Conservation (phyloP, 1,284 basidiomycete genomes). For the Salmacisia buchloeana region DNA sequence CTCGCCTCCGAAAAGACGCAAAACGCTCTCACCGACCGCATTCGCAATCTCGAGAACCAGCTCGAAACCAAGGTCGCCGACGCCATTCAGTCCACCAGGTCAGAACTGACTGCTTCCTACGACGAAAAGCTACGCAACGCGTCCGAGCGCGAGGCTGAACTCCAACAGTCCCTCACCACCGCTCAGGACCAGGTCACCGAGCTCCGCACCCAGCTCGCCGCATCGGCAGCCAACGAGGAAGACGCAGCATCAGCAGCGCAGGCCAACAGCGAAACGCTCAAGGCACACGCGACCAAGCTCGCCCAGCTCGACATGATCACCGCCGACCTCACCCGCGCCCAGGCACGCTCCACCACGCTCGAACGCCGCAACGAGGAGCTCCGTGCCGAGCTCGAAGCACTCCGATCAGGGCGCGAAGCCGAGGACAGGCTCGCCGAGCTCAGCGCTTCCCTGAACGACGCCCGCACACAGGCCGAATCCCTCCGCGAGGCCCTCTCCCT, state of each 20-base stretch:
- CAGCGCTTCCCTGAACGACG: slow-evolving; percentile 2
- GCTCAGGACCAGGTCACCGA: slow-evolving; percentile 82
- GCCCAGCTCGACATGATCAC: slow-evolving; percentile 68
- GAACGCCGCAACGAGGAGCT: slow-evolving; percentile 89
- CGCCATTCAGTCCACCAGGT: slow-evolving; percentile 80
- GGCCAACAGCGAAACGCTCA: neutral
- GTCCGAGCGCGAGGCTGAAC: slow-evolving; percentile 84
- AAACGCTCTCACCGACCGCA: slow-evolving; percentile 54
- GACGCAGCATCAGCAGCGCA: slow-evolving; percentile 63
- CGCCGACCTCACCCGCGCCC: slow-evolving; percentile 84
- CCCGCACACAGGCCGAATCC: slow-evolving; percentile 5
- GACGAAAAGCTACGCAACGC: slow-evolving; percentile 92
- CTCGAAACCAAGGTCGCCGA: slow-evolving; percentile 87
- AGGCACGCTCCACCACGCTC: slow-evolving; percentile 80
- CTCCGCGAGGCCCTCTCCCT: neutral
- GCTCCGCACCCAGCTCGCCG: slow-evolving; percentile 81
- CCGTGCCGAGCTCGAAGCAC: slow-evolving; percentile 82
- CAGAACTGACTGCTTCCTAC: slow-evolving; percentile 89
- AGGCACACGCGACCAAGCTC: slow-evolving; percentile 15
- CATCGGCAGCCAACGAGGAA: slow-evolving; percentile 68
- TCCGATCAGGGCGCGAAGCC: slow-evolving; percentile 71
- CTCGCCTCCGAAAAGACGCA: neutral
- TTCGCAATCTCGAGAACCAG: slow-evolving; percentile 51
- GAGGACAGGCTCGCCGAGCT: slow-evolving; percentile 62
- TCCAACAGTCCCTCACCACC: slow-evolving; percentile 76